Evolutionary conservation across 352 stramenopile genomes (phyloP), one percentile per base, ranked within the genome.

Genomic region (Thalassiosira mediterranea): DNA sequence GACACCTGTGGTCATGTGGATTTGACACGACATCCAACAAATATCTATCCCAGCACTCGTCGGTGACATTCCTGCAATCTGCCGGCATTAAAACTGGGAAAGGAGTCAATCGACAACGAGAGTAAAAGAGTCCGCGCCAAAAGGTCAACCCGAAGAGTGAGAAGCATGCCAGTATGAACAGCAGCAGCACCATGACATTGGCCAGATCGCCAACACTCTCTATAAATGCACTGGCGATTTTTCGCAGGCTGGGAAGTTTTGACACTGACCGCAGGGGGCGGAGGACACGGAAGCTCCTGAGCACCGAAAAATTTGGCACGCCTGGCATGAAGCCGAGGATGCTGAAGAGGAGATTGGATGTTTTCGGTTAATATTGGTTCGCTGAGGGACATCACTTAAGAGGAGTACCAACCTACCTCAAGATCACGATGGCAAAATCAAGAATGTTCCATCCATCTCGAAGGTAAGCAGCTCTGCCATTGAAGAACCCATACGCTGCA

Each of bases 101-200:
- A 3, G 79, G 79, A 1, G 79, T 84, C 3, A 87, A 3, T 42
- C 79, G 48, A 38, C 82, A 89, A 51, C 82, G 58, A 8, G 59
- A 56, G 51, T 88, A 70, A 61, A 83, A 72, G 0, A 83, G 40
- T 3, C 82, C 82, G 10, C 68, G 29, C 72, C 80, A 89, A 65
- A 86, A 84, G 42, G 75, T 73, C 0, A 86, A 42, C 21, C 82
- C 76, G 38, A 86, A 74, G 10, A 89, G 57, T n/a, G 57, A 67
- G 21, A 86, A 86, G 42, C 80, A 76, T 23, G 70, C 38, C 32
- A 89, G 52, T 26, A 89, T 53, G 46, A 89, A 86, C 40, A 61
- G 15, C 0, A 89, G 17, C 0, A 89, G 63, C 4, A 82, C 40
- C 49, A 86, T 84, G 8, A 86, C 81, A 42, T 84, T 86, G 19